These are phyloP conservation scores for Cladosporium oxysporum DNA, from an alignment of 2,329 filamentous ascomycete species.

Conservation along the genomic window DNA sequence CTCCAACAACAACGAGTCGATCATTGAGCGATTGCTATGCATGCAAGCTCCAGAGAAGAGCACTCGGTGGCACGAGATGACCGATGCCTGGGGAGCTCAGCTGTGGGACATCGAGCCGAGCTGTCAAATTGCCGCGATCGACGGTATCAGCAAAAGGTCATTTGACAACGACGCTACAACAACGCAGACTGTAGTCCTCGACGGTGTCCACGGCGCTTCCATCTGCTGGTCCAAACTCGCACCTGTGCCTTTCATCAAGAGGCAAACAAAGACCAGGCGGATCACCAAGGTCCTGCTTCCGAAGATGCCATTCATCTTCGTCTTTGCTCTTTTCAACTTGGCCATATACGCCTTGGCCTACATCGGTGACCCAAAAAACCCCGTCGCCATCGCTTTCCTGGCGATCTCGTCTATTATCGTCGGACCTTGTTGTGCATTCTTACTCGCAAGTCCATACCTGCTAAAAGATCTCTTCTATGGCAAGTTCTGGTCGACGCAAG, in stretches of 20 bases:
- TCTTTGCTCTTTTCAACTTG: neutral
- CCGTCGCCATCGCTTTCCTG: neutral
- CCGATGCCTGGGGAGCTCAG: neutral
- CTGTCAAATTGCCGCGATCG: neutral
- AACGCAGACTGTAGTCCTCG: slow-evolving; percentile 2
- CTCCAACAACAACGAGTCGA: neutral
- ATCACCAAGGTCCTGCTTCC: neutral
- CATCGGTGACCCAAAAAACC: too few relatives aligned
- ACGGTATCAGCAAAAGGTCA: neutral
- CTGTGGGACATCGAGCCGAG: neutral
- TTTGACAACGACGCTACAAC: neutral
- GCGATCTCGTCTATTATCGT: neutral
- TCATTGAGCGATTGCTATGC: neutral
- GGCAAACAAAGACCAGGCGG: neutral
- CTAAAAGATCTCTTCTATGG: neutral
- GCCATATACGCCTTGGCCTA: neutral
- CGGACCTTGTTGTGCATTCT: neutral
- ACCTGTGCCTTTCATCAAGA: slow-evolving; percentile 2
- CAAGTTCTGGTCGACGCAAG: neutral
- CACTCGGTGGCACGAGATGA: neutral
- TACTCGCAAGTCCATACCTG: neutral
- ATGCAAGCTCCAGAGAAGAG: neutral
- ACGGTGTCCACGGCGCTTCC: neutral
- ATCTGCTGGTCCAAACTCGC: slow-evolving; percentile 15
- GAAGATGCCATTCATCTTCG: neutral